Evolutionary conservation across 2,329 filamentous ascomycete species (phyloP), one percentile per base, ranked within the genome.

Genomic region (Plectosphaerella cucumerina): DNA sequence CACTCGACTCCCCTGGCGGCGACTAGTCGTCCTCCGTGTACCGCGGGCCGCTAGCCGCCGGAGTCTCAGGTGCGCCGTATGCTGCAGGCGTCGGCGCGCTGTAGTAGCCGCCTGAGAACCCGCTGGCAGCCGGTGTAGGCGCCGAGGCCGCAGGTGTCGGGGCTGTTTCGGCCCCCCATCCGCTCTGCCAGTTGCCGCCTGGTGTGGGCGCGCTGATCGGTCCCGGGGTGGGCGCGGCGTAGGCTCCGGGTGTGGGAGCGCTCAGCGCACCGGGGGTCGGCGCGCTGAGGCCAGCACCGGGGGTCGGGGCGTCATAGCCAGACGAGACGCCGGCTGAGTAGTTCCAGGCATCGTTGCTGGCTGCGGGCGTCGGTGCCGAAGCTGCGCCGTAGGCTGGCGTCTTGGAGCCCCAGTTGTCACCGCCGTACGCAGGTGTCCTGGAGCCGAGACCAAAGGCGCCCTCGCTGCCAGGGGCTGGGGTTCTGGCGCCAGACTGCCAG

Each of bases 401-500:
- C 67, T 92, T 89, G 26, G 86, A 87, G 14, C 75, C 82, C 74
- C 87, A 89, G 31, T 79, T 74, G 53, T 87, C 85, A 49, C 73
- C 70, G 37, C 70, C 70, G 59, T 85, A 90, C 49, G 78, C 87
- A 43, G 80, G 85, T 12, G 82, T 87, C 61, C 84, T 86, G n/a
- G 82, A 85, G 8, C 86, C 86, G 50, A 80, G 77, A 50, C 78
- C 81, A 61, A 87, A 89, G 18, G 77, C 76, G 61, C 86, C 81
- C 14, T 77, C 74, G 37, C 47, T 23, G 9, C 47, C 47, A 18
- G 60, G 61, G 1, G 82, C 82, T 49, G 89, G 74, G 1, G 88
- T 93, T 65, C 87, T 86, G 49, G 86, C 83, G 48, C 87, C 88
- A 2, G 90, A 87, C 52, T 86, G 85, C 88, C 88, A 92, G 5